Evolutionary conservation across 768 basidiomycete genomes (phyloP), one percentile per base, ranked within the genome.

Genomic region (Phylloporus sp.): DNA sequence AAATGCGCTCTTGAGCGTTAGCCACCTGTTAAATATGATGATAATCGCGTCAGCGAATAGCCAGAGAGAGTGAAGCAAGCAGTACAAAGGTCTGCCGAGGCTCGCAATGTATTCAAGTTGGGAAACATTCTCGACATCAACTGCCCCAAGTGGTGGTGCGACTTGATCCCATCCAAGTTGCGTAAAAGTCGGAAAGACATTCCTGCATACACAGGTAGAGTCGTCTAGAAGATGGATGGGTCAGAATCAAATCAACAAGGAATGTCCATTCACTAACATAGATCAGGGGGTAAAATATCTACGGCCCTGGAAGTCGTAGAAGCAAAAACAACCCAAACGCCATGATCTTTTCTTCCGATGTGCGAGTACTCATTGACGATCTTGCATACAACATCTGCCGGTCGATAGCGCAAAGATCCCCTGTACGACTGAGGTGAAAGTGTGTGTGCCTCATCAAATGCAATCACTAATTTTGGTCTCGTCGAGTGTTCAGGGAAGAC

Each of bases 161-260:
- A 6, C 6, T 6, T 58, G 60, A n/a, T 62, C 60, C 60, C 60
- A 61, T 26, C 56, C 56, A 0, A 61, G 41, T n/a, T 41, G 47
- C 0, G 50, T 55, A 24, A 49, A 52, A 20, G 59, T 47, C 1
- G 20, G 40, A 22, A 60, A 60, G 7, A 50, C 38, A 9, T 20
- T 12, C 11, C 38, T 4, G 1, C 59, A 45, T 2, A 50, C 13
- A 5, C 50, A 41, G 8, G 18, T n/a, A 4, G 60, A 59, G 35
- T 47, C 38, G 11, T 56, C 54, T 61, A 31, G 38, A 36, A 22
- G 24, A 32, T 6, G 20, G 6, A n/a, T 28, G 5, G 27, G 41
- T n/a, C 0, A 23, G 4, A 6, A 40, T 42, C 5, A 16, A 12
- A 23, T 31, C 18, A 4, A 4, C 2, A 13, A 22, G 15, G 16